Conservation (phyloP, 257 asterid species). For the Rhazya stricta region DNA sequence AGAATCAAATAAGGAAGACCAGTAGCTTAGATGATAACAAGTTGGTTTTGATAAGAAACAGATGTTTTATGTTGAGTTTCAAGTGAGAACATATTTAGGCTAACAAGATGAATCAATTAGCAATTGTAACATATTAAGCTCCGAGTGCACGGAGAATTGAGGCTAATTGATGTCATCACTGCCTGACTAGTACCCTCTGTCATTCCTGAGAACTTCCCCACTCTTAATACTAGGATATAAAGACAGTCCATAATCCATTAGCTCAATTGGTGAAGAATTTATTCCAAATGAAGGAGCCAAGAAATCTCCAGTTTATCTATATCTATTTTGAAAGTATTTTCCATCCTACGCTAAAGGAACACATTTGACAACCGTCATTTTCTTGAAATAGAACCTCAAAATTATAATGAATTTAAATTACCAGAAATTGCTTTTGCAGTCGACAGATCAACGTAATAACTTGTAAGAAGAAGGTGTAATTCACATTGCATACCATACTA, state of each 20-base stretch:
- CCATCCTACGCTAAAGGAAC: neutral
- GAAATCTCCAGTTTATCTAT: neutral
- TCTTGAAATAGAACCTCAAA: neutral
- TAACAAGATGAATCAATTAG: neutral
- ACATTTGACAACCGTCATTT: neutral
- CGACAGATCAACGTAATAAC: neutral
- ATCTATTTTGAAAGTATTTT: neutral
- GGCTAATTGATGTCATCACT: neutral
- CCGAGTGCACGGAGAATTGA: neutral
- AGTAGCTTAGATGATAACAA: neutral
- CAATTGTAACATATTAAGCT: too few species aligned
- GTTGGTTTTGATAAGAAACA: neutral
- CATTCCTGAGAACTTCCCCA: neutral
- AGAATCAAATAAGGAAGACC: neutral
- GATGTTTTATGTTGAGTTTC: neutral
- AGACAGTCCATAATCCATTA: neutral
- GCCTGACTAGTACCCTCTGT: neutral
- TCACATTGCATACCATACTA: constrained; percentile 65
- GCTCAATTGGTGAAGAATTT: neutral
- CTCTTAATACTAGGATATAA: neutral
- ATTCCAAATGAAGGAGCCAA: neutral
- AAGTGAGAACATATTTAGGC: neutral
- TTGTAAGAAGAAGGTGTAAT: neutral
- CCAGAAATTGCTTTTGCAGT: neutral
- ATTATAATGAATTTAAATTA: neutral